Evolutionary conservation across 345 rosid species (phyloP).

Genomic region (Euphorbia pulcherrima): DNA sequence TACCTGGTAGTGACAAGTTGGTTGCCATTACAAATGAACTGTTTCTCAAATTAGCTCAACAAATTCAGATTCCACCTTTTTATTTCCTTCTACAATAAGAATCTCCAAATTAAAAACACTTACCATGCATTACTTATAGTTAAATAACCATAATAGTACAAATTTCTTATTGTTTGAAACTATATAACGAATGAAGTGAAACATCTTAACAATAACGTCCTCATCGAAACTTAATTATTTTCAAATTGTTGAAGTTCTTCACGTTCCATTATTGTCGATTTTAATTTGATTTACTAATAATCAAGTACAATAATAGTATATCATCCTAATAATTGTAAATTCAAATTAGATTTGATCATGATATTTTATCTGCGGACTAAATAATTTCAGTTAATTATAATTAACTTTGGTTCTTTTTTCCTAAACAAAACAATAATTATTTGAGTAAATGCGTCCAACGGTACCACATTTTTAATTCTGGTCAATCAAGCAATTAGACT

Average conservation of each 20-base stretch:
- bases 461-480: not conserved
- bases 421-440: too few relatives aligned
- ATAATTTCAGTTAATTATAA: too few relatives aligned
- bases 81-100: not conserved
- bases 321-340: too few relatives aligned
- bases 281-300: too few relatives aligned
- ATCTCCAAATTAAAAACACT: not conserved
- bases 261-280: too few relatives aligned
- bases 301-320: too few relatives aligned
- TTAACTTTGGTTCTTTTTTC: too few relatives aligned
- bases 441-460: too few relatives aligned
- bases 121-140: not conserved
- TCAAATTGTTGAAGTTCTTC: too few relatives aligned
- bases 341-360: too few relatives aligned
- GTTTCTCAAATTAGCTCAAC: not conserved
- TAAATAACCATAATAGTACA: too few relatives aligned
- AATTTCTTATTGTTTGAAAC: not conserved
- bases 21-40: not conserved
- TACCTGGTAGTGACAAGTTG: not conserved
- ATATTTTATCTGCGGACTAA: too few relatives aligned
- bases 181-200: not conserved
- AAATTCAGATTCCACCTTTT: not conserved
- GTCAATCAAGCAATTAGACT: not conserved
- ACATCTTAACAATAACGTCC: not conserved
- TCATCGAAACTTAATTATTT: not conserved